phyloP scores from a whole-genome alignment of 306 rosid genomes.

The Spatholobus suberectus region DNA sequence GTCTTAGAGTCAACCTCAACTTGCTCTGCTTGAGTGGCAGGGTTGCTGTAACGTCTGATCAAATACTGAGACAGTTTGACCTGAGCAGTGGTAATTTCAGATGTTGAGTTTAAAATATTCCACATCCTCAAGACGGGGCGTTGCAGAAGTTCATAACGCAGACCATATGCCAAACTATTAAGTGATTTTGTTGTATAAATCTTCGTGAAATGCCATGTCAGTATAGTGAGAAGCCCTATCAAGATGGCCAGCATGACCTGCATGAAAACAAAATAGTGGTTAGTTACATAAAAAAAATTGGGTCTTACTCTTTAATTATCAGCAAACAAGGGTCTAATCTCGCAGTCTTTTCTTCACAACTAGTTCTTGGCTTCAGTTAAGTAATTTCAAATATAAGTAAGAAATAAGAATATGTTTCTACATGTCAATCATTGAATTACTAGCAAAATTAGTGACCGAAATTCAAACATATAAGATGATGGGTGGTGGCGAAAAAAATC shows the following conservation, averaged over 20 bases:
- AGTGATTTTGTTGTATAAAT: conserved; percentile 85
- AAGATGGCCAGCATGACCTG: conserved; percentile 97
- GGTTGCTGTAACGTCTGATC: conserved; percentile 73
- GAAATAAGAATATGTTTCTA: neutral
- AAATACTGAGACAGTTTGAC: conserved; percentile 87
- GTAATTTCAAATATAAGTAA: neutral
- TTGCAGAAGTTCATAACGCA: conserved; percentile 92
- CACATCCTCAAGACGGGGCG: conserved; percentile 96
- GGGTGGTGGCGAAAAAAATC: neutral
- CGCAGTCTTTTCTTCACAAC: neutral
- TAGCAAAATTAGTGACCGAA: neutral
- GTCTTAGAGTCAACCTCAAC: conserved; percentile 73
- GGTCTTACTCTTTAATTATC: neutral
- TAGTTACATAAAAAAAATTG: conserved; percentile 5
- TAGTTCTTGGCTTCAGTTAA: neutral
- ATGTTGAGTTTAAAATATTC: conserved; percentile 90
- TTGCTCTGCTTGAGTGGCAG: conserved; percentile 85
- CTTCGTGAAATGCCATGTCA: conserved; percentile 98
- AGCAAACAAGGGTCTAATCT: neutral
- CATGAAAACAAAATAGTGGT: conserved; percentile 21
- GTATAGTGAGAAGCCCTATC: conserved; percentile 88
- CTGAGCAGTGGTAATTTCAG: conserved; percentile 93
- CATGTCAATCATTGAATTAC: neutral
- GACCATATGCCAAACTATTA: conserved; percentile 83
- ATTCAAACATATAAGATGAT: too few species aligned